Evolutionary conservation across 2,329 filamentous ascomycete species (phyloP), one percentile per base, ranked within the genome.

Genomic region (Xylariaceae sp.): DNA sequence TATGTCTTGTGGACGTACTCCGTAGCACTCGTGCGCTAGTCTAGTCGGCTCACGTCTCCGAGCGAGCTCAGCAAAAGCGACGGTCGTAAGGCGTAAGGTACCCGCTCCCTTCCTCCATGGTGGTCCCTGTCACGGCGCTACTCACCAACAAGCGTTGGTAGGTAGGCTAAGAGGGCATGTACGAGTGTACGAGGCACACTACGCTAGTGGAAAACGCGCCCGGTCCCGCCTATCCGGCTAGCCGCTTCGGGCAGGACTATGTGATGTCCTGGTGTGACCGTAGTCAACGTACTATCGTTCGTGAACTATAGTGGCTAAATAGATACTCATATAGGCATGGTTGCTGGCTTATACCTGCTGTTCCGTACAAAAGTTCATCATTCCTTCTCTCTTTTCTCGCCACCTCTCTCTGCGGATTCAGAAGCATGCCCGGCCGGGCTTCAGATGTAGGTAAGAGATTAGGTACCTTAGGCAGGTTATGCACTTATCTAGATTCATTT

Each of bases 31-130:
- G 23, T 30, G 13, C 37, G 57, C 62, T 59, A 59, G 61, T 62
- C 51, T 56, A 18, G 63, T 64, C 63, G 63, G 63, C 57, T 65
- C 62, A 57, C 9, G 56, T 58, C 63, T 65, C 63, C 63, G 63
- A 63, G 52, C 54, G n/a, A 23, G 23, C 23, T 30, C 23, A 30
- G 52, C 55, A 65, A 65, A 59, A 65, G 51, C 17, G 61, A 63
- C 63, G 51, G 63, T 65, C 63, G 56, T 62, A 57, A 61, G 50
- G 57, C 53, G 44, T 60, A 23, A 45, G 49, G 51, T 56, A 39
- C 49, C 51, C 44, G 47, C 58, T 50, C 7, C 47, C 54, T 48
- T 5, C 11, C 18, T 17, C 10, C 50, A 4, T 7, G 17, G 42
- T n/a, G 35, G 42, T n/a, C 61, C 61, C 58, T 56, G 53, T 39